These are phyloP conservation scores for Boletus insuetus DNA, from an alignment of 768 basidiomycete species.

Conservation along the genomic window DNA sequence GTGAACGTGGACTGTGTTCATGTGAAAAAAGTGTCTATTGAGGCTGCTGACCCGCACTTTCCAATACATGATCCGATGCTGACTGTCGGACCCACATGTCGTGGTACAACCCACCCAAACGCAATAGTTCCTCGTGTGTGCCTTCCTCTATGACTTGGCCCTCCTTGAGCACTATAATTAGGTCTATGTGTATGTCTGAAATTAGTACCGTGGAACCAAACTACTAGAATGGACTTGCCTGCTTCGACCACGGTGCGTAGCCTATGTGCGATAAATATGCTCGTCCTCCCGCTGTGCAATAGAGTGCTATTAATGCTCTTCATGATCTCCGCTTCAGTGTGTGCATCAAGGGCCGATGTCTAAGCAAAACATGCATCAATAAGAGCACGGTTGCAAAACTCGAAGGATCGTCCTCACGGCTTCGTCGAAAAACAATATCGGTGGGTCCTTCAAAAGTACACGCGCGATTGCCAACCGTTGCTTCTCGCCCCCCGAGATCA, in stretches of 20 bases:
- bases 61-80: conserved; percentile 32
- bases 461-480: conserved; percentile 94
- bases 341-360: conserved; percentile 95
- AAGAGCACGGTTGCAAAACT: background rate
- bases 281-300: conserved; percentile 77
- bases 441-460: conserved; percentile 89
- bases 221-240: conserved; percentile 44
- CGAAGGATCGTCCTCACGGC: conserved; percentile 58
- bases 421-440: conserved; percentile 97
- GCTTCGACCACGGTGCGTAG: conserved; percentile 88
- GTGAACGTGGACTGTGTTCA: background rate
- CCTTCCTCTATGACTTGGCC: conserved; percentile 91
- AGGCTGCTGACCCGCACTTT: conserved; percentile 8
- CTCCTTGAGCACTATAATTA: conserved; percentile 92
- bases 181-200: conserved; percentile 44
- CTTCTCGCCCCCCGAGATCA: conserved; percentile 99
- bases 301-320: conserved; percentile 83
- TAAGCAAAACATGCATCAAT: conserved; percentile 27
- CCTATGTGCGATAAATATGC: conserved; percentile 95
- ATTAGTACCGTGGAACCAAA: background rate
- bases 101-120: conserved; percentile 64
- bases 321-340: conserved; percentile 95
- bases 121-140: conserved; percentile 84
- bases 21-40: background rate
- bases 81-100: conserved; percentile 84